Conservation (phyloP, 2,329 filamentous ascomycete genomes). For the Fusarium globosum region DNA sequence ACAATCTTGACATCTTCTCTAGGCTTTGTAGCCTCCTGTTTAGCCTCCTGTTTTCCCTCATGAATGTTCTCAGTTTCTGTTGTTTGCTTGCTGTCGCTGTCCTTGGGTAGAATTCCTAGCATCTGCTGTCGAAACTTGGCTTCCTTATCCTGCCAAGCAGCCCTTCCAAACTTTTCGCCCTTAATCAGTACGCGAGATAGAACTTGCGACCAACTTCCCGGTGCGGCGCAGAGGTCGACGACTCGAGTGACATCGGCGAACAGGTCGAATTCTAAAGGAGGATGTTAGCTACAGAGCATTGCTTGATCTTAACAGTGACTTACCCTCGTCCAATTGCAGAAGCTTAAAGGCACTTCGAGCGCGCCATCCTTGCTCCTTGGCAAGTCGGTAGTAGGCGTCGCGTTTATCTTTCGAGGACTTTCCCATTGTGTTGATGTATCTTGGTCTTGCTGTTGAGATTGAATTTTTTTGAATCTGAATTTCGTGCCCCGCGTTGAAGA, state of each 20-base stretch:
- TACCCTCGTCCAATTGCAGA: constrained; percentile 88
- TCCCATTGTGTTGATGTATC: constrained; percentile 69
- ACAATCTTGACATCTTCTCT: constrained; percentile 89
- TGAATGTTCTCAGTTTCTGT: constrained; percentile 17
- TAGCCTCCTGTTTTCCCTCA: constrained; percentile 44
- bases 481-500: constrained; percentile 44
- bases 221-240: constrained; percentile 94
- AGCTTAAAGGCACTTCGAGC: constrained; percentile 97
- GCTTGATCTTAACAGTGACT: not conserved
- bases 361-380: constrained; percentile 98
- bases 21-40: constrained; percentile 52
- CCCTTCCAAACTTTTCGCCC: constrained; percentile 87
- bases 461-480: constrained; percentile 37
- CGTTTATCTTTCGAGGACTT: constrained; percentile 99
- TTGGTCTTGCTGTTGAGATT: constrained; percentile 12
- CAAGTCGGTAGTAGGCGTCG: constrained; percentile 96
- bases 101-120: constrained; percentile 61
- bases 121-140: constrained; percentile 72
- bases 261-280: constrained; percentile 82
- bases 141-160: constrained; percentile 88
- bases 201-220: constrained; percentile 97
- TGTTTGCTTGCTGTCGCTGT: constrained; percentile 36
- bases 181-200: constrained; percentile 93
- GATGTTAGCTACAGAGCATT: constrained; percentile 12
- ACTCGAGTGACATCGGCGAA: constrained; percentile 92